Evolutionary conservation across 352 stramenopile genomes (phyloP).

Genomic region (Aphanomyces invadans): DNA sequence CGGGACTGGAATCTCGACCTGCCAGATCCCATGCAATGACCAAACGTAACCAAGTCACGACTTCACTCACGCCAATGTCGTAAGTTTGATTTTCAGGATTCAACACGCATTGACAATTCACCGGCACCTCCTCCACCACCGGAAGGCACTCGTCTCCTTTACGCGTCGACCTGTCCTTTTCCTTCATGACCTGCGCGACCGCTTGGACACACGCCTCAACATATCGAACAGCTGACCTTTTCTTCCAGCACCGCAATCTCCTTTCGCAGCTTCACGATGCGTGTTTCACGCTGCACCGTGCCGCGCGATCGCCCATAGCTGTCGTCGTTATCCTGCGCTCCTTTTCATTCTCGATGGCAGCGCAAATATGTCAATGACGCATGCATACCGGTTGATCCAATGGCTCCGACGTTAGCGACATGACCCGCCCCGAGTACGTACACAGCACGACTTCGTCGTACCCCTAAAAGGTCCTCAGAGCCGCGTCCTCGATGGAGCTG

Average conservation of each 20-base stretch:
- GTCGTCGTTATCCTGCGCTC: conserved; percentile 61
- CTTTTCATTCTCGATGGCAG: background rate
- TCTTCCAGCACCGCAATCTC: conserved; percentile 60
- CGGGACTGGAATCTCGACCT: conserved; percentile 57
- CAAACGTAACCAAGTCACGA: no score
- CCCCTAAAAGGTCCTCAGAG: no score
- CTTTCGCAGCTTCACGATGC: conserved; percentile 76
- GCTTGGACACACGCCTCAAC: background rate
- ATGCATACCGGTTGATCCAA: conserved; percentile 42
- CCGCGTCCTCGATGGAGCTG: no score
- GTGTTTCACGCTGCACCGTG: conserved; percentile 62
- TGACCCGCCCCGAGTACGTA: conserved; percentile 69
- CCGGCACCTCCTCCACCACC: conserved; percentile 61
- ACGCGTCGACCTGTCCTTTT: conserved; percentile 38
- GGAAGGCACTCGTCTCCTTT: conserved; percentile 58
- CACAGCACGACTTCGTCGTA: conserved; percentile 68
- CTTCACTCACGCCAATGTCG: conserved; percentile 48
- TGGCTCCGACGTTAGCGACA: conserved; percentile 79
- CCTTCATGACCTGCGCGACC: conserved; percentile 25
- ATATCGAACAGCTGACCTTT: conserved; percentile 33
- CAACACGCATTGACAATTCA: conserved; percentile 73
- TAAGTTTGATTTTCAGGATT: conserved; percentile 59
- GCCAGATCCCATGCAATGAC: conserved; percentile 1
- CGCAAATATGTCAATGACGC: background rate
- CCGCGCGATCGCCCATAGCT: conserved; percentile 66